Percentiles rank a stretch among this genome's conserved stretches.
phyloP scores from a whole-genome alignment of 352 stramenopile species.

The Pythium chondricola region DNA sequence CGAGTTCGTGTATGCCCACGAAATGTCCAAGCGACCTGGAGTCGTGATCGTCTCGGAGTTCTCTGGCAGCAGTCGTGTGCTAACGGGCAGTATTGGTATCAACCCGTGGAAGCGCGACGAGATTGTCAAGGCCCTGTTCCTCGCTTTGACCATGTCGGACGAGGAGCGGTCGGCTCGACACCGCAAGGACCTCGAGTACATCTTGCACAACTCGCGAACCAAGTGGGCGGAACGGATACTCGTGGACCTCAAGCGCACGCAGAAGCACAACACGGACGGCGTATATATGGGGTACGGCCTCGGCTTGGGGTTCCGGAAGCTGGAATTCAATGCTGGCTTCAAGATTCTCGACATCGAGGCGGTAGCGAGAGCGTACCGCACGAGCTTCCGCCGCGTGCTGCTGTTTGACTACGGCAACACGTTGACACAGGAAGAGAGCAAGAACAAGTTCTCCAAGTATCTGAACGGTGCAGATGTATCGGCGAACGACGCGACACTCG shows the following conservation, averaged over 20 bases:
- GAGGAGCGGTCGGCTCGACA: slow-evolving; percentile 70
- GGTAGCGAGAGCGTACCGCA: slow-evolving; percentile 87
- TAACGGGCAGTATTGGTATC: slow-evolving; percentile 94
- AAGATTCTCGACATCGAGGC: slow-evolving; percentile 90
- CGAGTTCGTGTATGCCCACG: slow-evolving; percentile 82
- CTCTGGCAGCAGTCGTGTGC: slow-evolving; percentile 93
- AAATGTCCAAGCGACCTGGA: slow-evolving; percentile 68
- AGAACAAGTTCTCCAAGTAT: slow-evolving; percentile 82
- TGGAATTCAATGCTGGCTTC: slow-evolving; percentile 96
- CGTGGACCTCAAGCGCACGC: slow-evolving; percentile 95
- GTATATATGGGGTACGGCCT: slow-evolving; percentile 93
- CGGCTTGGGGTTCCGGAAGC: slow-evolving; percentile 93
- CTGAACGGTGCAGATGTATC: slow-evolving; percentile 36
- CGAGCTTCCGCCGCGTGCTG: slow-evolving; percentile 87
- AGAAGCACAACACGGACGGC: slow-evolving; percentile 80
- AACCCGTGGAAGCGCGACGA: slow-evolving; percentile 97
- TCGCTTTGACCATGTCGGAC: slow-evolving; percentile 63
- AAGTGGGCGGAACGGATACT: slow-evolving; percentile 97
- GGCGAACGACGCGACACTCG: slow-evolving; percentile 24
- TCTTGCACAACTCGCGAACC: slow-evolving; percentile 92
- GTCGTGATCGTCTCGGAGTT: slow-evolving; percentile 98
- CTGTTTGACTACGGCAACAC: slow-evolving; percentile 99
- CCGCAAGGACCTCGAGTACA: slow-evolving; percentile 87
- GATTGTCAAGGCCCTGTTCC: slow-evolving; percentile 65
- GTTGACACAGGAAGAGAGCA: slow-evolving; percentile 87